Base-by-base conservation (phyloP, 2,329 filamentous ascomycete species). In the Pseudohalonectria lignicola region DNA sequence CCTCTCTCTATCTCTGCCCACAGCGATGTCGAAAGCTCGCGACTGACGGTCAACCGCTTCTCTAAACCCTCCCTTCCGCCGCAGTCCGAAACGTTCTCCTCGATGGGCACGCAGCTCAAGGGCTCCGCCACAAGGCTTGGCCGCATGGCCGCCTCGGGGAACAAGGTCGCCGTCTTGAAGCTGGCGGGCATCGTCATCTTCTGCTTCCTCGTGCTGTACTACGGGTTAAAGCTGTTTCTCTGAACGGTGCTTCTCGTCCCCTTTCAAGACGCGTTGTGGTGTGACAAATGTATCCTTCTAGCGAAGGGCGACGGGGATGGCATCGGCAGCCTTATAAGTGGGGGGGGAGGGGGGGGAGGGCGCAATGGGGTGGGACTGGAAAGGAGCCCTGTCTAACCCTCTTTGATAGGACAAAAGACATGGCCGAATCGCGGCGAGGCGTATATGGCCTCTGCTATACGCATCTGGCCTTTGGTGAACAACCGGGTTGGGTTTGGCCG, bases 121-220 rank as follows among this genome's bases (percentile, higher is more conserved):
- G 86, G 87, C 31, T 93, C 84, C 46, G 87, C 87, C 11, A 70
- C 74, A 35, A 76, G 92, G 11, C 64, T 98, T 34, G 86, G 82
- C 17, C 79, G 87, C 44, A 96, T 96, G 87, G 92, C 92, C 33
- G 80, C 81, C 37, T 78, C 80, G 39, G 92, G 92, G 36, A 94
- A 95, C 62, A 90, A 86, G 51, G 75, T 94, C 30, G 90, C 92
- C 13, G 81, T 96, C 29, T 61, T 98, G 43, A 95, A 95, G 60
- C 67, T 98, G 35, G 79, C 87, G 0, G 90, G 76, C 18, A 93
- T 95, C 29, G 70, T 94, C 18, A 71, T 90, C 31, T 86, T 64
- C 6, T 60, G 66, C 8, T 79, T 93, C 34, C 50, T 96, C 38
- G 59, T 87, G 40, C 53, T 94, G 29, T 96, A 85, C 61, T 87